Conservation (phyloP, 176 grass and related monocot species). For the Ensete ventricosum region DNA sequence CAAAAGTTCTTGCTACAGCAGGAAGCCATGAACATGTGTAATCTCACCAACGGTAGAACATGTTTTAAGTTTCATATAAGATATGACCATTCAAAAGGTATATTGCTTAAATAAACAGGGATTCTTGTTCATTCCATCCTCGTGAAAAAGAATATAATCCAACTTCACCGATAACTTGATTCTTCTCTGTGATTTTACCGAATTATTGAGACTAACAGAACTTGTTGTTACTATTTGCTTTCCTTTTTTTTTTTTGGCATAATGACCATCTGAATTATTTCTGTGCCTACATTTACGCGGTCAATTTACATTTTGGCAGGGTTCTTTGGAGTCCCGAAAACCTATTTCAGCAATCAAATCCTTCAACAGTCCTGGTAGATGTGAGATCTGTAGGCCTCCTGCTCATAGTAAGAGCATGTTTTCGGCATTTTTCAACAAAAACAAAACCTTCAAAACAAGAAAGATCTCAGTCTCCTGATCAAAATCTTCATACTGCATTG, state of each 20-base stretch:
- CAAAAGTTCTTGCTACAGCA: no score
- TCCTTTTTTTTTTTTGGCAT: neutral
- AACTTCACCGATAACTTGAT: no score
- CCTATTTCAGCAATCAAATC: conserved; percentile 51
- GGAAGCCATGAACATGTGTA: no score
- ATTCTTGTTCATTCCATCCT: no score
- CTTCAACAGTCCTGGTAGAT: conserved; percentile 50
- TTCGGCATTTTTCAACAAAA: conserved; percentile 72
- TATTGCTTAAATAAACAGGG: no score
- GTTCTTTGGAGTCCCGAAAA: conserved; percentile 27
- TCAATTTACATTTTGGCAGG: conserved; percentile 37
- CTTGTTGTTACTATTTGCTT: neutral
- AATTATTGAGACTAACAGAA: no score
- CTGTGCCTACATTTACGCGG: neutral
- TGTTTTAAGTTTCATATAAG: no score
- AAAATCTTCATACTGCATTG: conserved; percentile 5
- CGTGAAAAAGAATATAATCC: no score
- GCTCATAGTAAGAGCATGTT: conserved; percentile 64
- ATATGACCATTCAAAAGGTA: no score
- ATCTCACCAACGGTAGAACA: no score
- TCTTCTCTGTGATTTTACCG: no score
- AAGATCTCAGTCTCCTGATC: conserved; percentile 57
- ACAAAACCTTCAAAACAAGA: conserved; percentile 60
- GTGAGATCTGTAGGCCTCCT: conserved; percentile 57
- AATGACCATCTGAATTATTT: neutral